Base-by-base conservation (phyloP, 768 basidiomycete genomes). In the Termitomyces titanicus region DNA sequence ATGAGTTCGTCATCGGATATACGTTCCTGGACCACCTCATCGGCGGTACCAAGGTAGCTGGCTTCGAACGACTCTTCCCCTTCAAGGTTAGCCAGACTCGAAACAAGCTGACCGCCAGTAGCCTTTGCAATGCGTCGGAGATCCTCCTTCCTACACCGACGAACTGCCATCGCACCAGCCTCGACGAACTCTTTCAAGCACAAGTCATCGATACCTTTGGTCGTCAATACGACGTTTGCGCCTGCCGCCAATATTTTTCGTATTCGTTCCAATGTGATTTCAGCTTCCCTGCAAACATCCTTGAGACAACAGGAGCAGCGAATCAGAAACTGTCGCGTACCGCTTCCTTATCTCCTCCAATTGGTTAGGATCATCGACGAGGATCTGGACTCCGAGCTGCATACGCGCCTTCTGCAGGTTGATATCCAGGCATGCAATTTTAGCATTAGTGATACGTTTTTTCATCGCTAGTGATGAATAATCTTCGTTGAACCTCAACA, bases 1-100 rank as follows among this genome's bases (percentile, higher is more conserved):
- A 98, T 98, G 43, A 97, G 81, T 68, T 99, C 96, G 69, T 99
- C 97, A 65, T 99, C 97, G n/a, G 93, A 88, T 68, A 98, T 94
- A 57, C 96, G 82, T 74, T 98, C 94, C 70, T 99, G 96, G 5
- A 92, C 81, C 60, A 98, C 97, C 72, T 98, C 97, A 17, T 98
- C 96, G 4, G 96, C 96, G 45, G 74, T 77, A n/a, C 96, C 96
- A 39, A 99, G 79, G 70, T 85, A 89, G 69, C 84, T 86, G 24
- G 94, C 78, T 69, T 99, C 97, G 65, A 95, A 98, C 0, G 95
- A 94, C 70, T 99, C 97, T 48, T 99, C 96, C 40, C 97, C 96
- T 60, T 99, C 96, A 11, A 99, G 79, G 72, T 98, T 97, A 9
- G 94, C 96, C 53, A 98, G 78, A 66, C 89, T 93, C 10, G 92